phyloP scores from a whole-genome alignment of 1,284 basidiomycete genomes.

The Austroboletus novae-zelandiae region DNA sequence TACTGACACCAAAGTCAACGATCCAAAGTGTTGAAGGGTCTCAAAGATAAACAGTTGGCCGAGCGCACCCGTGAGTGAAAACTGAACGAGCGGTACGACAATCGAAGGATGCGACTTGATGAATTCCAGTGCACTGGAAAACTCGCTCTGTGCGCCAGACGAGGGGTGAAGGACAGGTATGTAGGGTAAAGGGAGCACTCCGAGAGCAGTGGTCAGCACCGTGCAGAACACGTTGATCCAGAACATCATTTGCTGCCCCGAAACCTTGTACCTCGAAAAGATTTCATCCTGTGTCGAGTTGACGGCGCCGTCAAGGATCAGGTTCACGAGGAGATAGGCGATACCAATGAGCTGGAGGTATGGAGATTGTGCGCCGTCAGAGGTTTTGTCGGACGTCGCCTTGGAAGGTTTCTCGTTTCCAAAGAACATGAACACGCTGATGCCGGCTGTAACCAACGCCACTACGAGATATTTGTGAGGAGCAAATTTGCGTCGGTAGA shows the following conservation, averaged over 20 bases:
- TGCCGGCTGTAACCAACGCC: constrained; percentile 87
- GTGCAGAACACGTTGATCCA: constrained; percentile 91
- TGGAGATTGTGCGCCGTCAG: constrained; percentile 31
- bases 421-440: constrained; percentile 94
- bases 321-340: constrained; percentile 78
- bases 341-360: constrained; percentile 65
- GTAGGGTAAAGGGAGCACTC: constrained; percentile 68
- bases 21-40: constrained; percentile 95
- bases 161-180: constrained; percentile 75
- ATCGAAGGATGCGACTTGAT: constrained; percentile 78
- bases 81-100: constrained; percentile 77
- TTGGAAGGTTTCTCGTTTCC: constrained; percentile 58
- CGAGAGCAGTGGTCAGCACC: constrained; percentile 60
- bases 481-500: constrained; percentile 89
- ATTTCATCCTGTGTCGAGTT: constrained; percentile 99
- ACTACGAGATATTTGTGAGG: constrained; percentile 95
- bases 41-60: constrained; percentile 99
- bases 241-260: constrained; percentile 99
- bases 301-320: constrained; percentile 89
- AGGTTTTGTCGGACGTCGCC: constrained; percentile 37
- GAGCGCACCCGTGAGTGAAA: constrained; percentile 87
- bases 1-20: constrained; percentile 86
- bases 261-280: constrained; percentile 74
- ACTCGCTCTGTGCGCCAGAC: constrained; percentile 59
- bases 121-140: constrained; percentile 72